These are phyloP conservation scores for Coriaria nepalensis DNA, from an alignment of 306 rosid genomes.

Conservation along the genomic window DNA sequence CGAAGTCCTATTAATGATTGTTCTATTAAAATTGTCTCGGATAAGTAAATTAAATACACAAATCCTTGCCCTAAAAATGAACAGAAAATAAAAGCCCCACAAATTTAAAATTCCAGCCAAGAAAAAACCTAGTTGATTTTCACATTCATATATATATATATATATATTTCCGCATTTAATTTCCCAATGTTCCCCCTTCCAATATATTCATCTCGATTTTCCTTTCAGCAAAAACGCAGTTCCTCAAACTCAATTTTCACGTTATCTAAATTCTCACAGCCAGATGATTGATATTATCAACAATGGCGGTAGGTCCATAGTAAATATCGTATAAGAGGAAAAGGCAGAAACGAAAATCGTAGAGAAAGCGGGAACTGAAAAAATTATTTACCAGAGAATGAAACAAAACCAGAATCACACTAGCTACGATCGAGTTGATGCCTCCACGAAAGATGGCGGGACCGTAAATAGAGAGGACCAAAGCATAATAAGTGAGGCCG, in stretches of 20 bases:
- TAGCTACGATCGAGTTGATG: slow-evolving; percentile 21
- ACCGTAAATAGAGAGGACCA: slow-evolving; percentile 44
- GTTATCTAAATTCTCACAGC: no score
- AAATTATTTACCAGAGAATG: slow-evolving; percentile 43
- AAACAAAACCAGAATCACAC: slow-evolving; percentile 36
- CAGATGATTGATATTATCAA: no score
- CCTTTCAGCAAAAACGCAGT: no score
- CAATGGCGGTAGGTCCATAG: no score
- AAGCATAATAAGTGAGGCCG: slow-evolving; percentile 46
- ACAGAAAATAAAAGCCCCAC: no score
- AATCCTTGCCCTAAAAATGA: background rate
- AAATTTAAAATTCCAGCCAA: no score
- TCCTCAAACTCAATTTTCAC: no score
- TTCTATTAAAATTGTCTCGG: background rate
- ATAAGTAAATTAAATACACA: background rate
- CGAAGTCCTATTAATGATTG: background rate
- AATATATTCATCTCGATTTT: no score
- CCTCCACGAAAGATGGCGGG: slow-evolving; percentile 43
- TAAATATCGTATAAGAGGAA: no score
- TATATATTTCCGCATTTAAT: no score
- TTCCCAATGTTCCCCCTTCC: background rate
- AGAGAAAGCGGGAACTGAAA: background rate
- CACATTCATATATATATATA: no score
- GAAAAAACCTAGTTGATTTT: no score
- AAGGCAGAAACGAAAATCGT: background rate